Evolutionary conservation across 148 eudicot genomes (phyloP), one percentile per base, ranked within the genome.

Genomic region (Camellia sinensis): DNA sequence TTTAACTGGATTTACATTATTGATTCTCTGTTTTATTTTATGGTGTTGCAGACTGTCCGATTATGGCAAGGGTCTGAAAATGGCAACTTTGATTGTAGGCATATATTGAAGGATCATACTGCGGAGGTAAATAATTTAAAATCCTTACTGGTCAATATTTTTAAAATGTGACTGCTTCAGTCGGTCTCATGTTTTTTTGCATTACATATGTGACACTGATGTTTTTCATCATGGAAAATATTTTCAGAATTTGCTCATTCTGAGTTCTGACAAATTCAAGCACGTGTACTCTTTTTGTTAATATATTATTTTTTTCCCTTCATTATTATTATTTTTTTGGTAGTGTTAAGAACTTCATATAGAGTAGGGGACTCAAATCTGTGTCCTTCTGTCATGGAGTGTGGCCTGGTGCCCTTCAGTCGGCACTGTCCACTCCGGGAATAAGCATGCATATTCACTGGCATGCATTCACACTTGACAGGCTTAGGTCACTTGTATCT

Each of bases 31-130:
- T 21, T 50, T 81, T 54, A 13, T 21, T 50, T 81, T 46, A 61
- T 83, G 46, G 5, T 29, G 57, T 69, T 68, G 76, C 95, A 95
- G 99, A 95, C 98, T 15, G 99, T 95, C 62, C 88, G 99, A 73
- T 72, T 95, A 43, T 95, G 99, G 98, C 89, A 87, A 86, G 89
- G 85, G 40, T 88, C 95, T 78, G 99, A 90, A 56, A 82, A 87
- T 78, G 97, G 93, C 50, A 85, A 80, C 78, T 95, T 92, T 79
- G 89, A 89, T 60, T 90, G 97, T 80, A 88, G 88, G 83, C 92
- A 92, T 76, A 81, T 89, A 85, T 86, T 95, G 70, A 93, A 83
- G 86, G 98, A 95, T 79, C 98, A 95, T 79, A 87, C 93, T 60
- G 96, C 92, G 13, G 98, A 93, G 97, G 98, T 95, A 87, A 75